Conservation (phyloP, 2,329 filamentous ascomycete species). For the Tolypocladium sp. region DNA sequence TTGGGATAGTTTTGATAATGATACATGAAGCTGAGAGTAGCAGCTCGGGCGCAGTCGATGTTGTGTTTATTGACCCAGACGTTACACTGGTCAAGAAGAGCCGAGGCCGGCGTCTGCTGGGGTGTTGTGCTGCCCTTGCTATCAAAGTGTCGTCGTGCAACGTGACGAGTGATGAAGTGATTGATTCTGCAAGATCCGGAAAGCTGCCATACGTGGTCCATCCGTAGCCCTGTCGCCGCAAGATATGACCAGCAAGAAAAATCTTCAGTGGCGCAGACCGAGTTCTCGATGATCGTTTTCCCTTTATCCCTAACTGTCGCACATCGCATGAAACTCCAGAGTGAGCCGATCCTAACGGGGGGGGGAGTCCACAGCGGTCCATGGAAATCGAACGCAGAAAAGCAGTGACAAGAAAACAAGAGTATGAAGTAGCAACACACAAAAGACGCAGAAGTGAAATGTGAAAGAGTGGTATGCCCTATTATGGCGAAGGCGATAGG, state of each 20-base stretch:
- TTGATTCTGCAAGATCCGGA: slow-evolving; percentile 30
- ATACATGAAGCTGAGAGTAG: slow-evolving; percentile 20
- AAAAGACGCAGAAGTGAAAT: slow-evolving; percentile 16
- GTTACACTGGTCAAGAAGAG: slow-evolving; percentile 21
- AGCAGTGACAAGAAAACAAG: slow-evolving; percentile 13
- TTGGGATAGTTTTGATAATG: slow-evolving; percentile 14
- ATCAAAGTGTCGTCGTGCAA: slow-evolving; percentile 27
- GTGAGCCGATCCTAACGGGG: slow-evolving; percentile 20
- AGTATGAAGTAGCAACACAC: slow-evolving; percentile 16
- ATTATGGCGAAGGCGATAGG: slow-evolving; percentile 5
- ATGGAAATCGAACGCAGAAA: slow-evolving; percentile 17
- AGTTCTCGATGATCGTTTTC: slow-evolving; percentile 23
- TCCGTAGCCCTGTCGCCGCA: slow-evolving; percentile 26
- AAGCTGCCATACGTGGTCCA: slow-evolving; percentile 27
- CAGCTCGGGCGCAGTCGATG: slow-evolving; percentile 19
- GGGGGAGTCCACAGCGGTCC: slow-evolving; percentile 16
- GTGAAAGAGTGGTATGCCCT: slow-evolving; percentile 4
- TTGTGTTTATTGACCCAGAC: slow-evolving; percentile 21
- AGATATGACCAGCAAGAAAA: slow-evolving; percentile 26
- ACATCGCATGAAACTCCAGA: slow-evolving; percentile 26
- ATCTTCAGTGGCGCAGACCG: slow-evolving; percentile 21
- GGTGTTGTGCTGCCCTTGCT: slow-evolving; percentile 24
- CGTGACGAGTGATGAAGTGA: slow-evolving; percentile 27
- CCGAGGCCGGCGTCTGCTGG: slow-evolving; percentile 23
- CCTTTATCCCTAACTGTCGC: slow-evolving; percentile 26